A percentile compares a stretch with the other conserved stretches of the same genome.
Evolutionary conservation across 768 basidiomycete genomes (phyloP).

Genomic region (Hemileccinum impolitum): DNA sequence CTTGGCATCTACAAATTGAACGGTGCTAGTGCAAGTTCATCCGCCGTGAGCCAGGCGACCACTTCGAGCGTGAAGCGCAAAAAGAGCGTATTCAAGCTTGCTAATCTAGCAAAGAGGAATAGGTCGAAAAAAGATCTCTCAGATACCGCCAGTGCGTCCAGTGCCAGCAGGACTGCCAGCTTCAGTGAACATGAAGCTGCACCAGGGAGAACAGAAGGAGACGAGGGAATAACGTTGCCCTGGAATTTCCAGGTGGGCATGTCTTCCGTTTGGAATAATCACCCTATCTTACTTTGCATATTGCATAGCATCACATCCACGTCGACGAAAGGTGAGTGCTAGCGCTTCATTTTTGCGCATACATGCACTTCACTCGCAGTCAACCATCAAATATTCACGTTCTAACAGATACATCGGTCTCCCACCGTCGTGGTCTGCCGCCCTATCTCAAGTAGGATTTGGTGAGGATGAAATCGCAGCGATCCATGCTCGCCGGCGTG

Average conservation of each 20-base stretch:
- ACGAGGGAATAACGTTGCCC: constrained; percentile 63
- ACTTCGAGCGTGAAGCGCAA: constrained; percentile 17
- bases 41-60: constrained; percentile 5
- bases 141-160: constrained; percentile 16
- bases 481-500: constrained; percentile 43
- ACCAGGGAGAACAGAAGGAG: constrained; percentile 32
- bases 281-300: background rate
- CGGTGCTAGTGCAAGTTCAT: constrained; percentile 18
- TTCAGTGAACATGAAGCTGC: constrained; percentile 8
- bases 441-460: constrained; percentile 59
- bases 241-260: constrained; percentile 69
- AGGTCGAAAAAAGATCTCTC: constrained; percentile 30
- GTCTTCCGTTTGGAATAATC: background rate
- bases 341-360: background rate
- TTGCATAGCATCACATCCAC: constrained; percentile 67
- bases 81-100: constrained; percentile 36
- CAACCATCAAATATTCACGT: background rate
- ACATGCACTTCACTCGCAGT: background rate
- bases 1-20: constrained; percentile 10
- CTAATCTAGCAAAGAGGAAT: constrained; percentile 33
- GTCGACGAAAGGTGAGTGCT: constrained; percentile 66
- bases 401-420: constrained; percentile 53
- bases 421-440: constrained; percentile 71
- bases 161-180: constrained; percentile 11
- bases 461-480: constrained; percentile 65